Evolutionary conservation across 2,329 filamentous ascomycete species (phyloP).

Genomic region (Zymoseptoria ardabiliae): DNA sequence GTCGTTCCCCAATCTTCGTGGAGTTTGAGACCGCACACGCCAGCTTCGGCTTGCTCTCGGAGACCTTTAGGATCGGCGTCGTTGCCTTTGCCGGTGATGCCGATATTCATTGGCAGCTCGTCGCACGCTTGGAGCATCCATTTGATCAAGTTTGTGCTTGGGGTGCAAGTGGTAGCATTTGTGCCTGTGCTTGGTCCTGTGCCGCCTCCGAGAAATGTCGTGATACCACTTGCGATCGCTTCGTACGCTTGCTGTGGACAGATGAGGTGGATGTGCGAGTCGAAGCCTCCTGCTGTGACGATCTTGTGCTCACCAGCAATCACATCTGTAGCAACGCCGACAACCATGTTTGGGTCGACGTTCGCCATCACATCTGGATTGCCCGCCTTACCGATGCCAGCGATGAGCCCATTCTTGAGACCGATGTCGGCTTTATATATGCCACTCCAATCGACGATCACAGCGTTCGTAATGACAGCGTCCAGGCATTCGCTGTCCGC

Average conservation of each 20-base stretch:
- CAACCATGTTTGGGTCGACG: slow-evolving; percentile 67
- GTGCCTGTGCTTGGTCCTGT: slow-evolving; percentile 89
- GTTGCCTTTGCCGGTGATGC: slow-evolving; percentile 90
- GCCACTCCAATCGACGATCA: slow-evolving; percentile 84
- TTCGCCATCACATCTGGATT: slow-evolving; percentile 97
- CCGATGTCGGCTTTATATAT: slow-evolving; percentile 98
- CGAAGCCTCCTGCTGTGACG: slow-evolving; percentile 80
- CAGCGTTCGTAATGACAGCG: slow-evolving; percentile 78
- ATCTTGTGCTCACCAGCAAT: slow-evolving; percentile 87
- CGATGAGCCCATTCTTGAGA: slow-evolving; percentile 78
- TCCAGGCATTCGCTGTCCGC: slow-evolving; percentile 67
- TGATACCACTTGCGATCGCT: slow-evolving; percentile 76
- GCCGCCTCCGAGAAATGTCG: slow-evolving; percentile 83
- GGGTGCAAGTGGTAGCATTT: slow-evolving; percentile 88
- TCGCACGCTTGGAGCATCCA: slow-evolving; percentile 89
- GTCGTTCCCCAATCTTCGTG: slow-evolving; percentile 96
- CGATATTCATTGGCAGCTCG: slow-evolving; percentile 72
- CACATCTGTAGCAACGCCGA: slow-evolving; percentile 85
- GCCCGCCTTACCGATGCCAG: slow-evolving; percentile 85
- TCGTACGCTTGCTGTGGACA: slow-evolving; percentile 88
- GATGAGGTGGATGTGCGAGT: slow-evolving; percentile 89
- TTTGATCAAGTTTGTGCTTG: slow-evolving; percentile 71
- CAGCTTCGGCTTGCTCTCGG: slow-evolving; percentile 72
- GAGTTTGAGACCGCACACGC: slow-evolving; percentile 83
- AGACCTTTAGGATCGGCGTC: slow-evolving; percentile 65